Conservation (phyloP, 306 rosid genomes). For the Vicia faba region DNA sequence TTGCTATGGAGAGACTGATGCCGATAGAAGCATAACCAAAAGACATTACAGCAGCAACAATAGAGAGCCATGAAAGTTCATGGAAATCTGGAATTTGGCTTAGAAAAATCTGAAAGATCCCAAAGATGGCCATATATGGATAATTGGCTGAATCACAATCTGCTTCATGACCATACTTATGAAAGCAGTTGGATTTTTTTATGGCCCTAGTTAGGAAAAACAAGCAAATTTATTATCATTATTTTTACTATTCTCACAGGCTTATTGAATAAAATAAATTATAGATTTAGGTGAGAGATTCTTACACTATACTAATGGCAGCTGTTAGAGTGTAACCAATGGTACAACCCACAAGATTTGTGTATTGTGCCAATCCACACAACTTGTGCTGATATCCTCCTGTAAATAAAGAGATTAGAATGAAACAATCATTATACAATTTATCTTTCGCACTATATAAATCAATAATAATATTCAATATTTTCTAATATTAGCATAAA, state of each 20-base stretch:
- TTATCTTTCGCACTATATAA: too few species aligned
- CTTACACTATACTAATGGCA: conserved; percentile 54
- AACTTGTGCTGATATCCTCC: conserved; percentile 36
- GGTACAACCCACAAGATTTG: conserved; percentile 35
- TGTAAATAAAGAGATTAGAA: conserved; percentile 5
- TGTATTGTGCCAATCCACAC: conserved; percentile 42
- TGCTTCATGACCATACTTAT: conserved; percentile 33
- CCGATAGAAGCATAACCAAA: conserved; percentile 47
- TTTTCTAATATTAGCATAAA: too few species aligned
- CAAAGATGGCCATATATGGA: conserved; percentile 41
- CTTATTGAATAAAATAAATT: too few species aligned
- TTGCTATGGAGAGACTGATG: conserved; percentile 49
- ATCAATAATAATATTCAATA: too few species aligned
- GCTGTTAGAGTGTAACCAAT: conserved; percentile 48
- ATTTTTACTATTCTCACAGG: too few species aligned
- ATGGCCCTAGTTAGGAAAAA: conserved; percentile 42
- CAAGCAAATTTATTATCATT: not conserved
- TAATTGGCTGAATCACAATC: conserved; percentile 32
- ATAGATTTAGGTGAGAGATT: not conserved
- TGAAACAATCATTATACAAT: not conserved
- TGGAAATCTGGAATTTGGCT: conserved; percentile 52
- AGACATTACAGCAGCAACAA: conserved; percentile 51
- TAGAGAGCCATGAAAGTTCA: conserved; percentile 47
- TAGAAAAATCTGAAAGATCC: conserved; percentile 24
- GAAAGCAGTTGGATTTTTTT: conserved; percentile 46